Conservation (phyloP, 441 rosid genomes). For the Gossypium lobatum region DNA sequence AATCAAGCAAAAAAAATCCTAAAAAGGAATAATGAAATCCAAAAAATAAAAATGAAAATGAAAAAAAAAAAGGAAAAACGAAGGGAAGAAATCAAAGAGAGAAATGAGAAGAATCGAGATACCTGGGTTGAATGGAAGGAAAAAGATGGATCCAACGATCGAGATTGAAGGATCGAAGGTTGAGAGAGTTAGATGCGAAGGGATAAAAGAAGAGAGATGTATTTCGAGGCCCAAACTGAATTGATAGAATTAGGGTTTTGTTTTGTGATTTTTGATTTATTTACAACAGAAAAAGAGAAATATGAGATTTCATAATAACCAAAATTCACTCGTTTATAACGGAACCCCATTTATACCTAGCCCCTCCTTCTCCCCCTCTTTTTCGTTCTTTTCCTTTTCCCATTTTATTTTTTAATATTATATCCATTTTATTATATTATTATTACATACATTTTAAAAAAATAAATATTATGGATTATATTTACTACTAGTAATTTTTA, state of each 20-base stretch:
- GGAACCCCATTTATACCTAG: constrained; percentile 2
- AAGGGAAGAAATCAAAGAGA: background rate
- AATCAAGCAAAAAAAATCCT: background rate
- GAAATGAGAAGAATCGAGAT: background rate
- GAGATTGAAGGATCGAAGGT: constrained; percentile 14
- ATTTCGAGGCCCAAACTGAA: constrained; percentile 43
- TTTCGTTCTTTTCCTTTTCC: background rate
- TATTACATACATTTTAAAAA: background rate
- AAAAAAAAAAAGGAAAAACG: background rate
- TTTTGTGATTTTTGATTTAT: background rate
- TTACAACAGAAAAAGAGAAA: background rate
- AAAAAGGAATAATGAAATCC: background rate
- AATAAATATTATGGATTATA: background rate
- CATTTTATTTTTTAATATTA: background rate
- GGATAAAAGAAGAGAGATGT: constrained; percentile 12
- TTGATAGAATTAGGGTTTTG: constrained; percentile 39
- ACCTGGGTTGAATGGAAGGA: constrained; percentile 15
- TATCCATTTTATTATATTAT: background rate
- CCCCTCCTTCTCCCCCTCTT: background rate
- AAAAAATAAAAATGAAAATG: background rate
- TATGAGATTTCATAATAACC: constrained; percentile 9
- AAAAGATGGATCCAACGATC: constrained; percentile 12
- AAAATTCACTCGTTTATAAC: constrained; percentile 15
- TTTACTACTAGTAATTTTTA: background rate
- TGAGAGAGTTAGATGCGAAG: background rate